Evolutionary conservation across 345 rosid species (phyloP).

Genomic region (Gossypium stocksii): DNA sequence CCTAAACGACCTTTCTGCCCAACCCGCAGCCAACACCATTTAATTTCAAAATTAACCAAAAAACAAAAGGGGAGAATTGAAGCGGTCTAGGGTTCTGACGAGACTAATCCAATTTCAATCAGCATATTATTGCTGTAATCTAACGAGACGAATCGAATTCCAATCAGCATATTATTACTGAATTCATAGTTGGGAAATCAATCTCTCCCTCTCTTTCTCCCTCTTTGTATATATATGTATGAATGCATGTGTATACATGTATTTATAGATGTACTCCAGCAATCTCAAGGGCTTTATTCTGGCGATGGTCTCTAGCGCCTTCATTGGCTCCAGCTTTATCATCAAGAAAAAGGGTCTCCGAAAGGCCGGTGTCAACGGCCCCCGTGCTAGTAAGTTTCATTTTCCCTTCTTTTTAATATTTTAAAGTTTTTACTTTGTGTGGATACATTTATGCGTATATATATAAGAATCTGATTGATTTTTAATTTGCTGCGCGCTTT

Average conservation of each 20-base stretch:
- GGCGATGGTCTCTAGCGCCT: constrained; percentile 68
- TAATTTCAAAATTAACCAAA: not conserved
- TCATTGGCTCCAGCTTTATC: constrained; percentile 80
- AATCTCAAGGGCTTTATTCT: constrained; percentile 60
- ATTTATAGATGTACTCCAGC: constrained; percentile 59
- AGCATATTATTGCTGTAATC: not conserved
- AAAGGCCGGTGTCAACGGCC: constrained; percentile 54
- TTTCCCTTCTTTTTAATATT: not conserved
- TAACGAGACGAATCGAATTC: not conserved
- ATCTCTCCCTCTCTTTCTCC: not conserved
- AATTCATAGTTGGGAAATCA: not conserved
- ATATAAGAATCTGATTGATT: not conserved
- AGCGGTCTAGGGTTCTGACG: constrained; percentile 5
- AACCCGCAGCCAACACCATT: not conserved
- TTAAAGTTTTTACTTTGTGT: not conserved
- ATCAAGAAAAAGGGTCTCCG: constrained; percentile 80
- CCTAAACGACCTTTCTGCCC: not conserved
- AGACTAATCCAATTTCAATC: not conserved
- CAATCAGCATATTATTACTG: not conserved
- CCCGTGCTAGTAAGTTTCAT: constrained; percentile 51
- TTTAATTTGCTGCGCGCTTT: not conserved
- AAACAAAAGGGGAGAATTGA: not conserved
- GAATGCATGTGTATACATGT: constrained; percentile 6
- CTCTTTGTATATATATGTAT: not conserved
- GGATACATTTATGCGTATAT: not conserved